Conservation (phyloP, 768 basidiomycete species). For the Brasilioporus rufonigricans region DNA sequence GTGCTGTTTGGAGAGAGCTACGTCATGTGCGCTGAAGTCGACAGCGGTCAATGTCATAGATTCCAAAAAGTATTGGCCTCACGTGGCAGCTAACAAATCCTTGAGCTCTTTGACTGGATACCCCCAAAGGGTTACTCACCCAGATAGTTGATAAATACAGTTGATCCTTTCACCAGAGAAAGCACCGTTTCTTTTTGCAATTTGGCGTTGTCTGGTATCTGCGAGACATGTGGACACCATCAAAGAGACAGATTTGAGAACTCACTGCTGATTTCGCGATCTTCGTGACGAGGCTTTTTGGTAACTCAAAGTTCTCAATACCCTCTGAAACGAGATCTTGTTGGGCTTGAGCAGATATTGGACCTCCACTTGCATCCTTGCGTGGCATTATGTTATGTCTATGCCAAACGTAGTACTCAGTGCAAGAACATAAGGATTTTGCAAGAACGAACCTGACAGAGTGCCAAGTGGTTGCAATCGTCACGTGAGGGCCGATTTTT, state of each 20-base stretch:
- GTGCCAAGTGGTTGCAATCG: neutral
- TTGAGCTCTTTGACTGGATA: neutral
- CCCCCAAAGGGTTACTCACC: slow-evolving; percentile 43
- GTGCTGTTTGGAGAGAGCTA: slow-evolving; percentile 79
- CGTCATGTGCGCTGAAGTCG: slow-evolving; percentile 75
- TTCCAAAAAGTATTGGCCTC: slow-evolving; percentile 13
- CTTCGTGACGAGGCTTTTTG: slow-evolving; percentile 76
- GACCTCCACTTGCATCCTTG: slow-evolving; percentile 55
- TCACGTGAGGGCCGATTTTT: slow-evolving; percentile 6
- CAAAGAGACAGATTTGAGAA: slow-evolving; percentile 5
- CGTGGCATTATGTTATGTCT: slow-evolving; percentile 55
- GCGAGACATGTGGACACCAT: neutral
- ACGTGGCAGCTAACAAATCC: slow-evolving; percentile 43
- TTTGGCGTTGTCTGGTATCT: slow-evolving; percentile 86
- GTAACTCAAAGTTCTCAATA: slow-evolving; percentile 87
- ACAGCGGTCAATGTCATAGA: slow-evolving; percentile 4
- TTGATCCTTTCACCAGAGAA: slow-evolving; percentile 84
- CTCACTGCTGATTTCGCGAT: slow-evolving; percentile 83
- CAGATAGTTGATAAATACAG: slow-evolving; percentile 93
- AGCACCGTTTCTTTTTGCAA: slow-evolving; percentile 87
- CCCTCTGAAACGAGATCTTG: slow-evolving; percentile 80
- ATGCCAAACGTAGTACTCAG: too few species aligned
- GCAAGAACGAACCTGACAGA: too few species aligned
- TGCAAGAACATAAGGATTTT: too few species aligned
- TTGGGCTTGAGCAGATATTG: slow-evolving; percentile 70